Evolutionary conservation across 129 eudicot genomes (phyloP), one percentile per base, ranked within the genome.

Genomic region (Artemisia annua): DNA sequence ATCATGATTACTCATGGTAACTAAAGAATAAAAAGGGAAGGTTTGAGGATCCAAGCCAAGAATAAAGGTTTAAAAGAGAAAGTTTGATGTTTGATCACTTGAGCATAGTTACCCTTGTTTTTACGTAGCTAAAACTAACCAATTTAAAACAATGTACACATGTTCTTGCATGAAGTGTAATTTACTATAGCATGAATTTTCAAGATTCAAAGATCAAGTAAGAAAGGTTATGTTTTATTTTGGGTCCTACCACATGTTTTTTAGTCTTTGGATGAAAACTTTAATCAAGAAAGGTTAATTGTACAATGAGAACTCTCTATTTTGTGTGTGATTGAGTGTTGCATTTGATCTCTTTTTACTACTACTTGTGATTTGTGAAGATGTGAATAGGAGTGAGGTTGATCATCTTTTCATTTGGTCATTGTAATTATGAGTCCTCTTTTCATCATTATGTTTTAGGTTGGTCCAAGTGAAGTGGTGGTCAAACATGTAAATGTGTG

Each of bases 401-500:
- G 75, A 77, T 78, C 76, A 52, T 71, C 82, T 78, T 78, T 63
- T 64, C 72, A 48, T 71, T 71, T 64, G 78, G 82, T 71, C 82
- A 77, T 64, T 78, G 82, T 78, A 78, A 78, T 78, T 78, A 78
- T 78, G 78, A 73, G 66, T 78, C 73, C 68, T 78, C 78, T 78
- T 78, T 71, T 78, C 82, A 78, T 78, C 73, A 78, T 78, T 64
- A 78, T 78, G 73, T 65, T 78, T 78, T 78, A 71, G 82, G 73
- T 78, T 78, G 82, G 82, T 71, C 82, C 82, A 78, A 78, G 82
- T 71, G 78, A 78, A 73, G 66, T 69, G 70, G 54, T 78, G 78
- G 82, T 78, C 82, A 78, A 78, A 78, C 78, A 78, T 78, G 82
- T 78, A 78, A 78, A 78, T 78, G 78, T 78, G 82, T 78, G 82